These are phyloP conservation scores for Alisma plantagoaquatica DNA, from an alignment of 106 monocot genomes.

Conservation along the genomic window DNA sequence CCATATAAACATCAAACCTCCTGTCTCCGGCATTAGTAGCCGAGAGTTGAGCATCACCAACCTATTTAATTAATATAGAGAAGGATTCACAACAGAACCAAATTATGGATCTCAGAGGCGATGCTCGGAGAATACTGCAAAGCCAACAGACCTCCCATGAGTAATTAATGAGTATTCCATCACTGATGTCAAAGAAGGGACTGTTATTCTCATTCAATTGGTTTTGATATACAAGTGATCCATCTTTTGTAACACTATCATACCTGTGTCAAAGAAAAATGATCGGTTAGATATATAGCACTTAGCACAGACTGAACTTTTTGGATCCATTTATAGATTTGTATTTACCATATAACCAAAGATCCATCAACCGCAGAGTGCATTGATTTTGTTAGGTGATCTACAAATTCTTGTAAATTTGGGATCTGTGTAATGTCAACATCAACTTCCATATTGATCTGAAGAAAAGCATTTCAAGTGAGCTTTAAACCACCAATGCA, in stretches of 20 bases:
- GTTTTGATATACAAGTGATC: conserved; percentile 53
- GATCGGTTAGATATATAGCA: background rate
- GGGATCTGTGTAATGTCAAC: conserved; percentile 34
- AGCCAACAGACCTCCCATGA: conserved; percentile 43
- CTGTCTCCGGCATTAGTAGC: conserved; percentile 51
- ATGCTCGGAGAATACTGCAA: background rate
- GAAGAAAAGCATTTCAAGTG: conserved; percentile 70
- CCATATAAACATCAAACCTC: conserved; percentile 85
- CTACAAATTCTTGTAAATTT: conserved; percentile 76
- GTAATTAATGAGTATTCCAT: conserved; percentile 83
- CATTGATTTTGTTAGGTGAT: conserved; percentile 62
- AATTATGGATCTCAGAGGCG: background rate
- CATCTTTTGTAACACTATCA: conserved; percentile 66
- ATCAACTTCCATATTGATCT: conserved; percentile 85
- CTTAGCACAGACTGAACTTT: too few relatives aligned
- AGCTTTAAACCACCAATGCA: conserved; percentile 79
- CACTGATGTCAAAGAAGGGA: conserved; percentile 84
- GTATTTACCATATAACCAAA: conserved; percentile 91
- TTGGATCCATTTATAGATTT: too few relatives aligned
- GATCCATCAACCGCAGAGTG: conserved; percentile 69
- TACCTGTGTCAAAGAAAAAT: conserved; percentile 45
- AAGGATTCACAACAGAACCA: background rate
- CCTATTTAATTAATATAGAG: conserved; percentile 27
- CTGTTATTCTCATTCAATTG: conserved; percentile 66
- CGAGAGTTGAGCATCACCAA: conserved; percentile 37